Percentiles rank a stretch among this genome's conserved stretches.
phyloP scores from a whole-genome alignment of 345 rosid genomes.

The Pistacia vera region DNA sequence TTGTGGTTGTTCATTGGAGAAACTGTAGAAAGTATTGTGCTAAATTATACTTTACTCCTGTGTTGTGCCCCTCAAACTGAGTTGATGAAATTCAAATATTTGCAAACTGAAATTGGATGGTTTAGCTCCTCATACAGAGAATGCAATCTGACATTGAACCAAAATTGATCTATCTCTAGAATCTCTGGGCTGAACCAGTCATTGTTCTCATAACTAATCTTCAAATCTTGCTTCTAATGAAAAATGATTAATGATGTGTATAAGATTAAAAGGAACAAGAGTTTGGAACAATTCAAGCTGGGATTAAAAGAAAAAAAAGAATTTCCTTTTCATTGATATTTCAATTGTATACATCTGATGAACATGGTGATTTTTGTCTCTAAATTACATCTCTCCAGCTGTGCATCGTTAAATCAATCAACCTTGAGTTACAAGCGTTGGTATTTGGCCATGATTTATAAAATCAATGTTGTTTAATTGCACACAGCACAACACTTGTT shows the following conservation, averaged over 20 bases:
- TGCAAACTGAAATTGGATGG: no score
- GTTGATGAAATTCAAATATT: no score
- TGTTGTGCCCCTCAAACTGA: no score
- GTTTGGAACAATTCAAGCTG: not conserved
- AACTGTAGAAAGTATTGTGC: no score
- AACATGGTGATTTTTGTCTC: not conserved
- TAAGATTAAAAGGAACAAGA: not conserved
- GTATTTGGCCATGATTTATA: slow-evolving; percentile 71
- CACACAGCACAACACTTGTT: slow-evolving; percentile 74
- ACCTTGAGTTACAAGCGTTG: slow-evolving; percentile 50
- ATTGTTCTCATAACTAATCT: not conserved
- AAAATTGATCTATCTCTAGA: not conserved
- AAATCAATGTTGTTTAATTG: slow-evolving; percentile 74
- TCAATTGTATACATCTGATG: not conserved
- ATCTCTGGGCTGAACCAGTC: not conserved
- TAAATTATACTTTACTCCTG: no score
- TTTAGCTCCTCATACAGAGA: no score
- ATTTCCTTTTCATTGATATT: not conserved
- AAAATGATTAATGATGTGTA: not conserved
- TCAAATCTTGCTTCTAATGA: not conserved
- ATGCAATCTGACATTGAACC: not conserved
- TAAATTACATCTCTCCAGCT: not conserved
- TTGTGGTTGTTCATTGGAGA: not conserved
- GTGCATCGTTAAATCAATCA: slow-evolving; percentile 22
- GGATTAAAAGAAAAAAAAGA: not conserved